Base-by-base conservation (phyloP, 495 filamentous ascomycete genomes). In the Hyaloscypha variabilis region DNA sequence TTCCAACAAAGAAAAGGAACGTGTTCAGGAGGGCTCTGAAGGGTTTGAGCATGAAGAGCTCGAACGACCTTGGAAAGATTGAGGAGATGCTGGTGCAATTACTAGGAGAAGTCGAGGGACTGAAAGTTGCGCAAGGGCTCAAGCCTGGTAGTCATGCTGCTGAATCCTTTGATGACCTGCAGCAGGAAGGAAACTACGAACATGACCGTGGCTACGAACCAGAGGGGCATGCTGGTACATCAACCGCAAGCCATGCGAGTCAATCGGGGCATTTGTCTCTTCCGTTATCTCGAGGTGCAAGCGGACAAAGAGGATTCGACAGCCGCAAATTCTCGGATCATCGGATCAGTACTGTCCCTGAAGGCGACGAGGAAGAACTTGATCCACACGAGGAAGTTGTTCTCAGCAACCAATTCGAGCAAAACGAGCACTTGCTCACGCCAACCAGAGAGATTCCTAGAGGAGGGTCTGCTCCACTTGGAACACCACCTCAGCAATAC, bases 61-160 rank as follows among this genome's bases (percentile, higher is more conserved):
- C 88, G 17, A 96, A 91, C 70, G 95, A 99, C 70, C 82, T 99
- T 23, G 80, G 87, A 62, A 92, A 91, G 75, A 96, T 99, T 69
- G 96, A 99, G 78, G 91, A 90, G 29, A 96, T 99, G 93, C 83
- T 99, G 50, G 90, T 91, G 65, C 92, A 95, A 73, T 81, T 99
- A 34, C 86, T 98, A 31, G 90, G 84, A 58, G 94, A 99, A 72
- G 93, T 99, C 25, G 93, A 97, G 71, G 89, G 87, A 36, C 80
- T 99, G 56, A 96, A 96, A 69, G 83, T 85, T 34, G 84, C 85
- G 67, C 74, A 74, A 67, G 78, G 75, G 66, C 75, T 78, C 8
- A 76, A 74, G 53, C 31, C 53, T 6, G 57, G 34, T 17, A 67
- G 67, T 28, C 53, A 69, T 28, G 56, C 59, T n/a, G 55, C 68